A percentile compares a stretch with the other conserved stretches of the same genome.
Evolutionary conservation across 148 eudicot genomes (phyloP).

Genomic region (Persicaria tinctoria): DNA sequence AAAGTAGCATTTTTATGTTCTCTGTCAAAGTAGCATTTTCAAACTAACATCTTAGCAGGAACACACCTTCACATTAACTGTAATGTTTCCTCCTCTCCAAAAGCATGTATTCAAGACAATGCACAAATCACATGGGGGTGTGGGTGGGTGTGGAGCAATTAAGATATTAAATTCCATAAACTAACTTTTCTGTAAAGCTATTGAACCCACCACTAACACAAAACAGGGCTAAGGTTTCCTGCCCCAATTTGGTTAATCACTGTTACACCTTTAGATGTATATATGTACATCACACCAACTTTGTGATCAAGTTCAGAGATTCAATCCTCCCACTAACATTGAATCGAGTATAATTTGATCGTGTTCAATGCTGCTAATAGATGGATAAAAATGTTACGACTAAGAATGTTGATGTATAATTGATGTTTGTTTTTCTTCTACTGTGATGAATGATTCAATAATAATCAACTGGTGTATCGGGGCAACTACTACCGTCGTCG

Average conservation of each 20-base stretch:
- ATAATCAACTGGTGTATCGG: slow-evolving; percentile 69
- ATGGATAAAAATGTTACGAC: too few relatives aligned
- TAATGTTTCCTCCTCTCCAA: background rate
- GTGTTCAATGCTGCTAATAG: too few relatives aligned
- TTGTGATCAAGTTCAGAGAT: too few relatives aligned
- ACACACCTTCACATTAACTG: background rate
- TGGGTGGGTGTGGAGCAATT: background rate
- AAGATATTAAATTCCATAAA: background rate
- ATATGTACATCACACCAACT: background rate
- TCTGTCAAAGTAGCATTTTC: too few relatives aligned
- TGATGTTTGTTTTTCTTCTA: too few relatives aligned
- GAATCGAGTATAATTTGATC: too few relatives aligned
- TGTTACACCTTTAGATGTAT: background rate
- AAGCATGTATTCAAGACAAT: background rate
- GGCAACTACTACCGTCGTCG: slow-evolving; percentile 47
- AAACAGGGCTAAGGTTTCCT: background rate
- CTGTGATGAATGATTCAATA: slow-evolving; percentile 22
- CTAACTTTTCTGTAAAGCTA: background rate
- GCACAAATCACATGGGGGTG: background rate
- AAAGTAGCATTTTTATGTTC: too few relatives aligned
- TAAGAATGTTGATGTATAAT: too few relatives aligned
- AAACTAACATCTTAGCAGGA: too few relatives aligned
- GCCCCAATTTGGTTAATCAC: background rate
- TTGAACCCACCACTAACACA: background rate
- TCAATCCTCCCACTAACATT: too few relatives aligned